These are phyloP conservation scores for Exophiala sp. DNA, from an alignment of 2,329 filamentous ascomycete genomes.

Conservation along the genomic window DNA sequence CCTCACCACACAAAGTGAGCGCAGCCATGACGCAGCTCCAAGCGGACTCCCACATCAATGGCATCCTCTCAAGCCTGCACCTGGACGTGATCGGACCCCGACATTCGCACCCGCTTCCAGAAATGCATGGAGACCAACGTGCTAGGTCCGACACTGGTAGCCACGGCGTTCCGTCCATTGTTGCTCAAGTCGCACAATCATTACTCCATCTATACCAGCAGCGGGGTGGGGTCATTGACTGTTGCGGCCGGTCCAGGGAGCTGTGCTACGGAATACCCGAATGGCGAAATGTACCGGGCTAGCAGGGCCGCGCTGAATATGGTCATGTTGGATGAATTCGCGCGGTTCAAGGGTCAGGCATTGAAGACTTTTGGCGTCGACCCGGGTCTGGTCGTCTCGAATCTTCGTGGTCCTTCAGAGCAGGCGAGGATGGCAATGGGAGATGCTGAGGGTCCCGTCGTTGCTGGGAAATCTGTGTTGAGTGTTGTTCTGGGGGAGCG, in stretches of 20 bases:
- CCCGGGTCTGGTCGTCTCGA: slow-evolving; percentile 46
- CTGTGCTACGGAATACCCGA: neutral
- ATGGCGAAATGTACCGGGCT: slow-evolving; percentile 3
- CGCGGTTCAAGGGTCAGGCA: slow-evolving; percentile 35
- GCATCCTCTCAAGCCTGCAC: slow-evolving; percentile 29
- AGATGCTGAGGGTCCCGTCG: slow-evolving; percentile 29
- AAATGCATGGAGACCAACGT: slow-evolving; percentile 36
- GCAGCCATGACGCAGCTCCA: slow-evolving; percentile 12
- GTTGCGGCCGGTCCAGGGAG: slow-evolving; percentile 4
- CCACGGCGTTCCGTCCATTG: slow-evolving; percentile 33
- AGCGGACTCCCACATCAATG: slow-evolving; percentile 3
- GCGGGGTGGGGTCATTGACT: slow-evolving; percentile 32
- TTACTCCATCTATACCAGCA: slow-evolving; percentile 36
- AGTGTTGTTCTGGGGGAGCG: slow-evolving; percentile 39
- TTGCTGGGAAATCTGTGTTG: slow-evolving; percentile 38
- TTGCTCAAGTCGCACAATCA: slow-evolving; percentile 30
- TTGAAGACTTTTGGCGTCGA: slow-evolving; percentile 46
- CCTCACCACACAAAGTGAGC: slow-evolving; percentile 8
- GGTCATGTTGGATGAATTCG: slow-evolving; percentile 45
- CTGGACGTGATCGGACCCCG: slow-evolving; percentile 30
- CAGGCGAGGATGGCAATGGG: slow-evolving; percentile 31
- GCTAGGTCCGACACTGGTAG: slow-evolving; percentile 33
- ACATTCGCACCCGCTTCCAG: slow-evolving; percentile 10
- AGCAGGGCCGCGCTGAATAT: slow-evolving; percentile 43
- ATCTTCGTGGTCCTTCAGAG: slow-evolving; percentile 35